These are phyloP conservation scores for Eucalyptus curtisii DNA, from an alignment of 345 rosid genomes.

Conservation along the genomic window DNA sequence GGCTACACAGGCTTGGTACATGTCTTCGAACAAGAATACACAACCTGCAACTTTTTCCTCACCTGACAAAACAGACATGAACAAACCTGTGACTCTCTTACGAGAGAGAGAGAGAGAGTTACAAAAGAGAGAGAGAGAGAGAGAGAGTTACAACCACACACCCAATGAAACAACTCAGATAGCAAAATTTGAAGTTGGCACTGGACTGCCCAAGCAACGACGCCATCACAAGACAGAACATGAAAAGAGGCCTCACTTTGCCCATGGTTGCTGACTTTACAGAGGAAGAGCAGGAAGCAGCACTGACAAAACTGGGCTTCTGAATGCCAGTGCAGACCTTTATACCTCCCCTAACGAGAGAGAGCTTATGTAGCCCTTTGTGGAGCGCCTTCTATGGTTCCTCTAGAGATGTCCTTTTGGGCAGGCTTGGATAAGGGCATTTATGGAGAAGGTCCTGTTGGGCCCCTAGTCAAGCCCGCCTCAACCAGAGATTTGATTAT, in stretches of 20 bases:
- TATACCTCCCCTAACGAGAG: background rate
- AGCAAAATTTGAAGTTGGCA: constrained; percentile 15
- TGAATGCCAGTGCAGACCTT: background rate
- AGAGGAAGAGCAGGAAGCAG: background rate
- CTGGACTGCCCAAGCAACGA: background rate
- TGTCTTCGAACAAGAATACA: constrained; percentile 13
- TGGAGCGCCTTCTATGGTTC: background rate
- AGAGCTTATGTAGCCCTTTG: background rate
- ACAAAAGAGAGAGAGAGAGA: background rate
- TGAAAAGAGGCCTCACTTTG: background rate
- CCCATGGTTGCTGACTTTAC: background rate
- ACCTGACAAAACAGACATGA: background rate
- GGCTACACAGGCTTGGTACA: background rate
- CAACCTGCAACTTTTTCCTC: constrained; percentile 21
- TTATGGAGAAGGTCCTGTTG: background rate
- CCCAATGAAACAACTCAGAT: constrained; percentile 9
- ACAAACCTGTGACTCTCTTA: background rate
- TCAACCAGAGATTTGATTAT: background rate
- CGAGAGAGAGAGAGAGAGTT: background rate
- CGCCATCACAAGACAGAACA: constrained; percentile 5
- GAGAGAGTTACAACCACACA: constrained; percentile 8
- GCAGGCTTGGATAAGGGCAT: background rate
- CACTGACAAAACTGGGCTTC: background rate
- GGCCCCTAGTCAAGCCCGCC: background rate
- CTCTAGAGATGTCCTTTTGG: background rate